Conservation (phyloP, 257 asterid species). For the Coffea canephora region DNA sequence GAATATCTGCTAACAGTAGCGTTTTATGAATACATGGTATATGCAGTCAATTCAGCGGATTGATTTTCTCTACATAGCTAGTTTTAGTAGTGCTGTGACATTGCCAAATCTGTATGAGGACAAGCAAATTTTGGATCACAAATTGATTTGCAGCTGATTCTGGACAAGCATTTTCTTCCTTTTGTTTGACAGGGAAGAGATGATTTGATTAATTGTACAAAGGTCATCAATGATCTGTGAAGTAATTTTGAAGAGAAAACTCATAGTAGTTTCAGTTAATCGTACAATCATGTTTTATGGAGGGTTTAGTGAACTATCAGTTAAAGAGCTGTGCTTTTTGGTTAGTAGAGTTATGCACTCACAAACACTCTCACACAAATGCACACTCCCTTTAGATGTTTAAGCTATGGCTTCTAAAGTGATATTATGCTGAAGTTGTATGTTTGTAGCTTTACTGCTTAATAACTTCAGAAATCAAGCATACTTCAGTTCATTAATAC, state of each 20-base stretch:
- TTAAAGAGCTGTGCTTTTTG: neutral
- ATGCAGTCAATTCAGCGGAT: neutral
- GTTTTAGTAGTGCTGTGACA: neutral
- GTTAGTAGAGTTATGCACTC: neutral
- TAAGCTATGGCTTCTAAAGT: neutral
- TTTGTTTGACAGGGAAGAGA: neutral
- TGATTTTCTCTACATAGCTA: neutral
- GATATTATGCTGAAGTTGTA: neutral
- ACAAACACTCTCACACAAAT: neutral
- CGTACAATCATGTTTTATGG: neutral
- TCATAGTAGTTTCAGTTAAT: neutral
- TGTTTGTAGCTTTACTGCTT: neutral
- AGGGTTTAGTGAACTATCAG: neutral
- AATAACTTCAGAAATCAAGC: neutral
- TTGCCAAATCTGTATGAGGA: neutral
- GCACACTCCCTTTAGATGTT: neutral
- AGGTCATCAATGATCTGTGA: neutral
- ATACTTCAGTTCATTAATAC: neutral
- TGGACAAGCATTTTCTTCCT: neutral
- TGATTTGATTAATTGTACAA: constrained; percentile 2
- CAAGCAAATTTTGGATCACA: neutral
- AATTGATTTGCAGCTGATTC: neutral
- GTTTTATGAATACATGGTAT: too few relatives aligned
- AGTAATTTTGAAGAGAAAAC: neutral
- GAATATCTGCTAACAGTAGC: neutral